These are phyloP conservation scores for Candida tropicalis DNA, from an alignment of 1,139 yeast genomes.

Conservation along the genomic window DNA sequence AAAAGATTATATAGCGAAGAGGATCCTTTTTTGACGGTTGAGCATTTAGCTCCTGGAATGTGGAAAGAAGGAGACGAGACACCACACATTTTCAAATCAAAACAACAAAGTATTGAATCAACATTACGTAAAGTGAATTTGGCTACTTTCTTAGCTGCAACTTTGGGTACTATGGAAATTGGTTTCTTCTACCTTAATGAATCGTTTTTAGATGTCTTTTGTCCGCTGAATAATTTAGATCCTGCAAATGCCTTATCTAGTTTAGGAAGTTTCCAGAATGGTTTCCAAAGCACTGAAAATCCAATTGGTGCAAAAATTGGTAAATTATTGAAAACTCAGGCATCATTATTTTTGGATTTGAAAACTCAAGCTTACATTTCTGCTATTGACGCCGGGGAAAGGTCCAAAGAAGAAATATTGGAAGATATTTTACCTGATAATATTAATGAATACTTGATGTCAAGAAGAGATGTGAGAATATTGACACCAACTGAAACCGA, in stretches of 20 bases:
- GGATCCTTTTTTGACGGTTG: constrained; percentile 67
- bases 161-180: constrained; percentile 79
- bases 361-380: constrained; percentile 95
- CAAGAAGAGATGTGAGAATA: constrained; percentile 26
- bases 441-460: constrained; percentile 47
- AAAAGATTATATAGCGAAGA: constrained; percentile 64
- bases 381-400: constrained; percentile 74
- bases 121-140: constrained; percentile 82
- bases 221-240: constrained; percentile 58
- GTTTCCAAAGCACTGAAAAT: constrained; percentile 29
- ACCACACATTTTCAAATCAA: constrained; percentile 57
- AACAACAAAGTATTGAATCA: constrained; percentile 67
- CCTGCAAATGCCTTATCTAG: constrained; percentile 44
- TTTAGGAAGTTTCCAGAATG: constrained; percentile 38
- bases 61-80: constrained; percentile 67
- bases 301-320: constrained; percentile 45
- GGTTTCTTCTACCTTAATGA: constrained; percentile 88
- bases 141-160: constrained; percentile 84
- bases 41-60: constrained; percentile 62
- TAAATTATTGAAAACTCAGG: constrained; percentile 77
- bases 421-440: constrained; percentile 76
- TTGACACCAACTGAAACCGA: constrained; percentile 73
- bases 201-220: constrained; percentile 80
- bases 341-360: constrained; percentile 76
- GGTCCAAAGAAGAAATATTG: constrained; percentile 67